These are phyloP conservation scores for Aspergillus calidoustus DNA, from an alignment of 2,329 filamentous ascomycete species.

Conservation along the genomic window DNA sequence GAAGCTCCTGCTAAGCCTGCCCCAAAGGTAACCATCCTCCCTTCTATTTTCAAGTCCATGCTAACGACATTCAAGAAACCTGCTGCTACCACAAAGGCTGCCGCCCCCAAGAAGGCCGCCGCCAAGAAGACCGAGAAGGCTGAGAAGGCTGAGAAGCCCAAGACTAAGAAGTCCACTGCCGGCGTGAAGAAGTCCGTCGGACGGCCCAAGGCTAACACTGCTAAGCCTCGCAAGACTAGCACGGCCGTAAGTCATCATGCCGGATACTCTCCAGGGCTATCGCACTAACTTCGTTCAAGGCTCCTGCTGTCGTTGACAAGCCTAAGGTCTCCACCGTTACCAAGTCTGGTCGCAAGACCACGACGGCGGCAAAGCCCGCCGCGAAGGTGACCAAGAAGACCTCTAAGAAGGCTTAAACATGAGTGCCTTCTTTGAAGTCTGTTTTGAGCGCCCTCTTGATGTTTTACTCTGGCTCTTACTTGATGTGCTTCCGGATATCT, in stretches of 20 bases:
- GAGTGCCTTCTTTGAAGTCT: constrained; percentile 9
- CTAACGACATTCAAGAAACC: constrained; percentile 1
- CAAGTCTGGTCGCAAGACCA: constrained; percentile 83
- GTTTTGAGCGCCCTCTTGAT: constrained; percentile 27
- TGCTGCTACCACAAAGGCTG: constrained; percentile 26
- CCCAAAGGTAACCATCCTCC: constrained; percentile 34
- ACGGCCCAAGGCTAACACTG: constrained; percentile 57
- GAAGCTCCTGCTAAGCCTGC: constrained; percentile 53
- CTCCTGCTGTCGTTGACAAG: constrained; percentile 70
- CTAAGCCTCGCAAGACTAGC: constrained; percentile 59
- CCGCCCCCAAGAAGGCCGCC: constrained; percentile 50
- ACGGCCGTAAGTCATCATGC: constrained; percentile 40
- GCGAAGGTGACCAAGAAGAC: constrained; percentile 54
- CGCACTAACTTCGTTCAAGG: constrained; percentile 49
- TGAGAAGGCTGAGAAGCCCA: constrained; percentile 54
- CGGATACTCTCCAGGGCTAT: not conserved
- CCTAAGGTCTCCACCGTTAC: constrained; percentile 75
- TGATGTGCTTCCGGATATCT: constrained; percentile 24
- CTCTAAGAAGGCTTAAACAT: constrained; percentile 44
- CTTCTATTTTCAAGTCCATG: not conserved
- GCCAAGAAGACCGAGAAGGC: constrained; percentile 44
- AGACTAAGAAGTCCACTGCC: constrained; percentile 51
- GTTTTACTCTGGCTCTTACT: constrained; percentile 21
- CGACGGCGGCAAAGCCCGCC: constrained; percentile 59
- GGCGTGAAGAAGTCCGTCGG: constrained; percentile 56